phyloP scores from a whole-genome alignment of 495 filamentous ascomycete species.

The Physcia stellaris region DNA sequence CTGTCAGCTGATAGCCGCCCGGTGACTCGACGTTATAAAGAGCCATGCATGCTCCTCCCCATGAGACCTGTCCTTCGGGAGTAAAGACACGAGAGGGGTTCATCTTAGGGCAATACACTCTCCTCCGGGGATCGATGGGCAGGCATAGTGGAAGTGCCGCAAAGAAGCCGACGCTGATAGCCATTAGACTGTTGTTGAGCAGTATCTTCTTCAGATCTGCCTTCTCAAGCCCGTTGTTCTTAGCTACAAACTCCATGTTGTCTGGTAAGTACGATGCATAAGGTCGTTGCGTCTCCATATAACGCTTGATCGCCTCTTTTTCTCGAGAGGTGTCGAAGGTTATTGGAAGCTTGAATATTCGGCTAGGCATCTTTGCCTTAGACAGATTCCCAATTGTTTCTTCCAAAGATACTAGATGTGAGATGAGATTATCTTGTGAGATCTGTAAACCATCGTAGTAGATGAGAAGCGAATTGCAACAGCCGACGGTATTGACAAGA shows the following conservation, averaged over 20 bases:
- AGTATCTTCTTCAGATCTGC: conserved; percentile 32
- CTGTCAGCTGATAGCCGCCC: conserved; percentile 44
- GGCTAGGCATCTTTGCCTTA: conserved; percentile 32
- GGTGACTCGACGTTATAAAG: conserved; percentile 45
- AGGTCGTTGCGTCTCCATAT: conserved; percentile 43
- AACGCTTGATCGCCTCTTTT: conserved; percentile 34
- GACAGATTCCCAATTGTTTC: conserved; percentile 22
- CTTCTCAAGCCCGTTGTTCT: conserved; percentile 40
- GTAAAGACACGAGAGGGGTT: conserved; percentile 47
- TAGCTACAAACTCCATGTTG: conserved; percentile 41
- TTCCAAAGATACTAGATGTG: conserved; percentile 19
- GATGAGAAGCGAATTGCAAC: conserved; percentile 33
- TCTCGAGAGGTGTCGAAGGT: conserved; percentile 37
- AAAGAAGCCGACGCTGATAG: conserved; percentile 45
- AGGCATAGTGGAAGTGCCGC: conserved; percentile 37
- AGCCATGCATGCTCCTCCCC: conserved; percentile 40
- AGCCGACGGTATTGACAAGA: conserved; percentile 34
- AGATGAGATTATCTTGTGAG: conserved; percentile 21
- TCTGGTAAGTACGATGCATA: conserved; percentile 45
- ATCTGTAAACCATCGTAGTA: conserved; percentile 33
- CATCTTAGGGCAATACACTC: conserved; percentile 41
- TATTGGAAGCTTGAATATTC: conserved; percentile 40
- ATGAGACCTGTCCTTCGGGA: conserved; percentile 37
- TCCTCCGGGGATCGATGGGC: conserved; percentile 40
- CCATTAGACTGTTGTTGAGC: conserved; percentile 33